Evolutionary conservation across 108 stramenopile species (phyloP).

Genomic region (Aurantiochytrium sp.): DNA sequence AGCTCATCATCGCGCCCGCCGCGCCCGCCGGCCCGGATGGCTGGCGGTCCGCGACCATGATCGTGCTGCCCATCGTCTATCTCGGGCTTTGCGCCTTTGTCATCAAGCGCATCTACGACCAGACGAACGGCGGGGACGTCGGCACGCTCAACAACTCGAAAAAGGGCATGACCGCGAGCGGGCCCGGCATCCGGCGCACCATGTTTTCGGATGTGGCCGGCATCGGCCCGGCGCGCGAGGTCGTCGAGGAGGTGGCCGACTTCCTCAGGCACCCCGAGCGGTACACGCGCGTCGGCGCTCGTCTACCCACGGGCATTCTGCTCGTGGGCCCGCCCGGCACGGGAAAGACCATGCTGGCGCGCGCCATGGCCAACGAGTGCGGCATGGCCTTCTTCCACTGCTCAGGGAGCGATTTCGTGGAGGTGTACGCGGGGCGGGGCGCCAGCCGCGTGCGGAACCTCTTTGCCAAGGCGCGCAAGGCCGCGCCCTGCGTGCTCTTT

Average conservation of each 20-base stretch:
- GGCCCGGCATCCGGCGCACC: slow-evolving; percentile 1
- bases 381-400: slow-evolving; percentile 48
- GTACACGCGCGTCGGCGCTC: slow-evolving; percentile 48
- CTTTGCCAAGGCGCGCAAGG: slow-evolving; percentile 98
- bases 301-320: slow-evolving; percentile 53
- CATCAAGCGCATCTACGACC: neutral
- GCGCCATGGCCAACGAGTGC: slow-evolving; percentile 57
- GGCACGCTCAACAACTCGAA: neutral
- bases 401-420: slow-evolving; percentile 78
- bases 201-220: slow-evolving; percentile 90
- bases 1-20: neutral
- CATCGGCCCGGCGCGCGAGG: slow-evolving; percentile 68
- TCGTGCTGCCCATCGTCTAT: neutral
- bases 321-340: slow-evolving; percentile 51
- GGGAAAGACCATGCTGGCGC: slow-evolving; percentile 45
- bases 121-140: slow-evolving; percentile 25
- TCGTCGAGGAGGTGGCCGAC: slow-evolving; percentile 77
- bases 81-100: neutral
- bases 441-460: slow-evolving; percentile 95
- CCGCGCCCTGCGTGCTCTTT: slow-evolving; percentile 97
- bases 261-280: slow-evolving; percentile 35
- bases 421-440: slow-evolving; percentile 96
- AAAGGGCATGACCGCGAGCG: neutral
- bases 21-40: neutral
- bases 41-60: neutral